A percentile compares a stretch with the other conserved stretches of the same genome.
Evolutionary conservation across 345 rosid genomes (phyloP).

Genomic region (Citrus maxima): DNA sequence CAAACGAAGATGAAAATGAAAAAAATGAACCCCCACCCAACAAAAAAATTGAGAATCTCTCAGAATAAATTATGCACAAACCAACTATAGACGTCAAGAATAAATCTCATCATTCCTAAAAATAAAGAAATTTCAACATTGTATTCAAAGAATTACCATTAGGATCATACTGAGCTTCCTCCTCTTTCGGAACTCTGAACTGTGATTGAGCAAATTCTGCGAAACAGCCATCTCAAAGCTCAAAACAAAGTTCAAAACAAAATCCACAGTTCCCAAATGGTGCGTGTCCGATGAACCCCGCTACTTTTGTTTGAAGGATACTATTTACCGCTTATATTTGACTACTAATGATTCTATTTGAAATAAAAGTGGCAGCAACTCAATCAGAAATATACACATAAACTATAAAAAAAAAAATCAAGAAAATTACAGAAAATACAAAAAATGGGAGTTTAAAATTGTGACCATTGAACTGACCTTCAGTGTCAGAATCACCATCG

Average conservation of each 20-base stretch:
- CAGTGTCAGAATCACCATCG: conserved; percentile 43
- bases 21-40: too few relatives aligned
- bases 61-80: not conserved
- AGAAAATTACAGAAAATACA: not conserved
- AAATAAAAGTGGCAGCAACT: too few relatives aligned
- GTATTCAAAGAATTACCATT: conserved; percentile 27
- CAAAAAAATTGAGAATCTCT: not conserved
- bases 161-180: conserved; percentile 34
- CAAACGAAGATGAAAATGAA: not conserved
- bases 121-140: not conserved
- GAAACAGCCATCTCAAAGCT: not conserved
- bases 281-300: too few relatives aligned
- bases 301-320: too few relatives aligned
- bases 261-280: not conserved
- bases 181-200: conserved; percentile 23
- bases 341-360: too few relatives aligned
- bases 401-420: not conserved
- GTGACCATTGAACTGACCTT: conserved; percentile 29
- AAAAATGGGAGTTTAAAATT: too few relatives aligned
- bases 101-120: not conserved
- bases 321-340: too few relatives aligned
- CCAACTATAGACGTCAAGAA: not conserved
- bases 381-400: not conserved
- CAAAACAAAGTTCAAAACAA: not conserved
- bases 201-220: conserved; percentile 28